Base-by-base conservation (phyloP, 2,329 filamentous ascomycete species). In the Chaetomiaceae sp. region DNA sequence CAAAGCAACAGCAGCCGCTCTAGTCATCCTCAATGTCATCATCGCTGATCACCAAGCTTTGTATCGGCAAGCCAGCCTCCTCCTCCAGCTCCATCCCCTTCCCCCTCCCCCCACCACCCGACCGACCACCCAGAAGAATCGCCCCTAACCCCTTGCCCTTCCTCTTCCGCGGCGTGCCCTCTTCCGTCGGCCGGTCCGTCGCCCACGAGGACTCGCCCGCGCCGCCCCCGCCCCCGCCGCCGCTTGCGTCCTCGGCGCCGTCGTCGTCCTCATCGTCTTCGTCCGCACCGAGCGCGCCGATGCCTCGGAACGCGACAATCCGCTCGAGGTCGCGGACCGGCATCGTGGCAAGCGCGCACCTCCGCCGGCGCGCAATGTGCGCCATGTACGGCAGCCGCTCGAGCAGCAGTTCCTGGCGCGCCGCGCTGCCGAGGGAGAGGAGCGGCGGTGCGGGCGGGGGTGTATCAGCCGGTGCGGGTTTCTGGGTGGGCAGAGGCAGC, bases 361-460 rank as follows among this genome's bases (percentile, higher is more conserved):
- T 68, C 53, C 66, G 60, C 60, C 41, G 33, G 14, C 73, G 69
- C 2, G 68, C 65, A 59, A 96, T 86, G 41, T 79, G 75, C 1
- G 83, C 74, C 72, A 93, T 81, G 64, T 95, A 97, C 0, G 93
- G 93, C 0, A 98, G 74, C 8, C 88, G 81, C 54, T 97, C 88
- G 19, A 96, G 76, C 0, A 96, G 66, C 70, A 93, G 75, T 63
- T 91, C 87, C 34, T 75, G 75, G 29, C 82, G 81, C 4, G 83
- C 81, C 3, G 83, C 79, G 51, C 72, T 81, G 35, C 83, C 82
- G 2, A 83, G 73, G 0, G 79, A 78, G 14, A 83, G 68, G 1
- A 77, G 64, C 1, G 74, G 72, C 1, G 63, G 44, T 1, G 61
- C 45, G 22, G 39, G 4, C 3, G 43, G 2, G 15, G 15, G 43